Percentiles rank a stretch among this genome's conserved stretches.
These are phyloP conservation scores for Aspergillus flavus DNA, from an alignment of 2,329 filamentous ascomycete genomes.

Conservation along the genomic window DNA sequence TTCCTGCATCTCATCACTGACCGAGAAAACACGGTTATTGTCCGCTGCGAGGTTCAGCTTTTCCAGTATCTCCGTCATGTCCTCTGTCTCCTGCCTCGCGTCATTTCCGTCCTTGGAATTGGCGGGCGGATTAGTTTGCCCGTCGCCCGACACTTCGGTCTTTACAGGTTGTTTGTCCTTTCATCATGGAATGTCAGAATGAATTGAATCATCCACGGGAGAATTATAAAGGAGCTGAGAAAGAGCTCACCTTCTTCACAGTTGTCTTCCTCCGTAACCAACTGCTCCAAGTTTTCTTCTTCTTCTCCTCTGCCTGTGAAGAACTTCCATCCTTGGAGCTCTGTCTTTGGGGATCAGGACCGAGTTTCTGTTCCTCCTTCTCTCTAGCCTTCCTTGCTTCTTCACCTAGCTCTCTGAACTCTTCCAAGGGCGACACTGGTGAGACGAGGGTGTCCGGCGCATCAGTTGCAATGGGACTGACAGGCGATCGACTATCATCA, in stretches of 20 bases:
- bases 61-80: conserved; percentile 78
- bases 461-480: conserved; percentile 44
- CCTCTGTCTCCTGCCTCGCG: conserved; percentile 64
- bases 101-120: conserved; percentile 38
- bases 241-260: conserved; percentile 32
- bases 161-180: conserved; percentile 13
- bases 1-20: conserved; percentile 81
- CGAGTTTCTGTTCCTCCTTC: conserved; percentile 13
- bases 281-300: conserved; percentile 39
- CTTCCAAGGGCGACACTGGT: conserved; percentile 52
- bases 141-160: conserved; percentile 9
- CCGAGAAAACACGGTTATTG: conserved; percentile 82
- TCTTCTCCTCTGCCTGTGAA: conserved; percentile 30
- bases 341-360: conserved; percentile 17
- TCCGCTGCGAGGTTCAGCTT: conserved; percentile 79
- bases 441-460: conserved; percentile 51
- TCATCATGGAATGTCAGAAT: conserved; percentile 2
- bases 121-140: conserved; percentile 7
- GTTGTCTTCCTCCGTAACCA: conserved; percentile 44
- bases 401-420: conserved; percentile 38
- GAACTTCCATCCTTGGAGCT: conserved; percentile 21
- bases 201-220: background rate
- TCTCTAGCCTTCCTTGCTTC: conserved; percentile 39
- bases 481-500: conserved; percentile 8
- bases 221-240: background rate